Base-by-base conservation (phyloP, 169 alveolate species). In the Plasmodium vinckei region DNA sequence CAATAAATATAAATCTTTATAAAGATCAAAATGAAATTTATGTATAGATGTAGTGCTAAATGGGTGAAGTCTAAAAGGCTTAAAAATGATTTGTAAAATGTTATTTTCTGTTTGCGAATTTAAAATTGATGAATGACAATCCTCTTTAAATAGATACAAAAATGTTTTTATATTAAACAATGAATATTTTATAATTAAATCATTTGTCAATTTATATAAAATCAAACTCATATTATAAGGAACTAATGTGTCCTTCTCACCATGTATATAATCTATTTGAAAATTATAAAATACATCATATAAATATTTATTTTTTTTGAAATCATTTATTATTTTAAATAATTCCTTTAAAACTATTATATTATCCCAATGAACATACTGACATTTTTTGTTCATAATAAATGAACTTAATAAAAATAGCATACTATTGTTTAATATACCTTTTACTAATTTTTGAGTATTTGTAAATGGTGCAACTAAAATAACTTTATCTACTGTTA, bases 301-400 rank as follows among this genome's bases (percentile, higher is more conserved):
- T 42, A 82, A 54, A 82, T 82, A 59, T 67, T 39, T 67, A 39
- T 59, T 67, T 68, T 70, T 70, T 25, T 82, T 82, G n/a, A 82
- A 82, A 27, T 67, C 82, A 49, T 65, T 39, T 33, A 82, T 59
- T 10, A 82, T 61, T 67, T 49, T 54, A 67, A 82, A 82, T 25
- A 82, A 54, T 47, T 82, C 90, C 67, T 67, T 82, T 47, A 82
- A 70, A 9, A 54, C 90, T 4, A 49, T 39, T 23, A 67, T 82
- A 19, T 82, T 82, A 44, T 82, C 90, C 90, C 90, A 82, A 53
- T 82, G 61, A 59, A 82, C 90, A 82, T 82, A 82, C 10, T 79
- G 61, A 27, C 90, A 82, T 56, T 65, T 82, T 54, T 82, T 82
- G 23, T 82, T 82, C 90, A 82, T 82, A 56, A 82, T 49, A 67